Conservation (phyloP, 805 yeast species). For the Metschnikowia picachoensis region DNA sequence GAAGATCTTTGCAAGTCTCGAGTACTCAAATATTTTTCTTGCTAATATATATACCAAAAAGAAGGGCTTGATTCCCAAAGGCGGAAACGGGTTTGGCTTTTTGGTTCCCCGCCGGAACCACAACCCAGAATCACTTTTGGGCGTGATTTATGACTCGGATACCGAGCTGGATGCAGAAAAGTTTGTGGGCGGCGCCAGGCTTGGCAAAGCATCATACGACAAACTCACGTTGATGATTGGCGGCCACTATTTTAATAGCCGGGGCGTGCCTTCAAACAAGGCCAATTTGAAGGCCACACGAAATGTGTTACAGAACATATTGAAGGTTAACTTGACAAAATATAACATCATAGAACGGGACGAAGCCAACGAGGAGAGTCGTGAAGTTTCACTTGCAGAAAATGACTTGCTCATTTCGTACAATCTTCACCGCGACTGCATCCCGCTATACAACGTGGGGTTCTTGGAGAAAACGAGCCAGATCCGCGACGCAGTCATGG, state of each 20-base stretch:
- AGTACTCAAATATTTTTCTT: slow-evolving; percentile 53
- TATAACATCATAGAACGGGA: slow-evolving; percentile 25
- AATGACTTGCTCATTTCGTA: slow-evolving; percentile 32
- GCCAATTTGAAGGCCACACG: slow-evolving; percentile 26
- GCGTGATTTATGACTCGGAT: slow-evolving; percentile 89
- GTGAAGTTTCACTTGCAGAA: slow-evolving; percentile 15
- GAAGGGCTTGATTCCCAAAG: slow-evolving; percentile 32
- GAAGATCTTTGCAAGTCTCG: slow-evolving; percentile 22
- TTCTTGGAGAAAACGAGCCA: slow-evolving; percentile 43
- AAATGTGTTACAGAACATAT: slow-evolving; percentile 22
- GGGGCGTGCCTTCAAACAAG: slow-evolving; percentile 29
- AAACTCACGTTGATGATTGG: slow-evolving; percentile 90
- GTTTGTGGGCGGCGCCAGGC: slow-evolving; percentile 15
- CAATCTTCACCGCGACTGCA: slow-evolving; percentile 45
- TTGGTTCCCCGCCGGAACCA: slow-evolving; percentile 58
- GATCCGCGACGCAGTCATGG: slow-evolving; percentile 29
- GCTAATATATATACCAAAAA: slow-evolving; percentile 58
- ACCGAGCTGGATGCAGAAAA: slow-evolving; percentile 51
- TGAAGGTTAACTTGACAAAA: slow-evolving; percentile 21
- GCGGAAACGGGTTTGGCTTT: slow-evolving; percentile 77
- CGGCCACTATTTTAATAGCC: slow-evolving; percentile 52
- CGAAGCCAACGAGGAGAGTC: slow-evolving; percentile 18
- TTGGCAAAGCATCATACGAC: slow-evolving; percentile 41
- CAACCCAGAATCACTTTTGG: slow-evolving; percentile 61
- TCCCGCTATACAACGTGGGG: slow-evolving; percentile 80